Evolutionary conservation across 805 yeast species (phyloP), one percentile per base, ranked within the genome.

Genomic region (Candida piceae): DNA sequence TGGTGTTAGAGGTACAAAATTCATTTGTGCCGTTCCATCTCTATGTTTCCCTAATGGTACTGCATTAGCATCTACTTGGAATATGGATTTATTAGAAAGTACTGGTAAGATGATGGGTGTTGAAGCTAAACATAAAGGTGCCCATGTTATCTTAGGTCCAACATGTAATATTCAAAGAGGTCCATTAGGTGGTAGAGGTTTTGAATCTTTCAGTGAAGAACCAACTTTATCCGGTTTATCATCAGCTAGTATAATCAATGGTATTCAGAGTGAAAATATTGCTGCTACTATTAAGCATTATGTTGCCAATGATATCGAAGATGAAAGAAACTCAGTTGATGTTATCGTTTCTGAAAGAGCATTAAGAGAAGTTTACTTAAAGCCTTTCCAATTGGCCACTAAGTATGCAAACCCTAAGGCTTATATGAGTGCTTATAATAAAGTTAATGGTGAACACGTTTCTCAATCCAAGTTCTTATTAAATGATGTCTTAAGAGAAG

Each of bases 401-500:
- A 62, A 71, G 39, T 64, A 73, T 39, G 36, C 80, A 17, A 53
- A 69, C 37, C 85, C 86, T 18, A 62, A 61, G 38, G 63, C 74
- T 4, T 54, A 77, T 41, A 79, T 79, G 85, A 74, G 81, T 11
- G 61, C 78, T 35, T 79, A 78, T 60, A 78, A 76, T 57, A 74
- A 68, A 47, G 67, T 79, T 48, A 79, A 79, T 47, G 85, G 84
- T 26, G 68, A 50, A 10, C 84, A 78, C 52, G 77, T 60, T 31
- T 67, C 77, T 17, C 73, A 78, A 46, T 58, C 66, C 31, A 59
- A 62, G 39, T 46, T 52, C 26, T 51, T 76, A 30, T 47, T 78
- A 29, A 56, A 66, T 9, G 69, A 71, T 21, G 56, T 76, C 26
- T 58, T 78, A 41, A 61, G 80, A 38, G 51, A 63, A 3, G 83